phyloP scores from a whole-genome alignment of 768 basidiomycete genomes.

The Pholiota microspora region DNA sequence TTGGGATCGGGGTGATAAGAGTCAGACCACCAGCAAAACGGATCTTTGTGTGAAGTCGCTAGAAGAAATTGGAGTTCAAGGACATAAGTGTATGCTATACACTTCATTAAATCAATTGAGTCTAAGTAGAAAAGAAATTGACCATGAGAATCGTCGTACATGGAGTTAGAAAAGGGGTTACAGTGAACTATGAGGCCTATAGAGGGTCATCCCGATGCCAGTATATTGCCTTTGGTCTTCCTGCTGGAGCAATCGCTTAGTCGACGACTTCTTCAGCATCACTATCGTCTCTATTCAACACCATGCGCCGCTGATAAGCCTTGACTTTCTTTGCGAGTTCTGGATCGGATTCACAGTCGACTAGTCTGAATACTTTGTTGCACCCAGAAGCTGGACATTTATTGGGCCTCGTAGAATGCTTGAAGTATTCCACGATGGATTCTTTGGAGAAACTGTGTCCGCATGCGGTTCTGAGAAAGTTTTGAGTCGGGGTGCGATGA shows the following conservation, averaged over 20 bases:
- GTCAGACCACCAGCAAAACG: not conserved
- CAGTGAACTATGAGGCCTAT: not conserved
- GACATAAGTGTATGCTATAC: not conserved
- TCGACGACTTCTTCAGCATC: constrained; percentile 64
- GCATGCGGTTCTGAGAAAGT: constrained; percentile 47
- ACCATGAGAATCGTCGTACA: not conserved
- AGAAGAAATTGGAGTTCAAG: not conserved
- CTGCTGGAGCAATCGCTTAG: constrained; percentile 17
- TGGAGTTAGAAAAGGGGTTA: not conserved
- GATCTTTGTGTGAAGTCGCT: not conserved
- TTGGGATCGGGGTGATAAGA: not conserved
- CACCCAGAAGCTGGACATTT: constrained; percentile 78
- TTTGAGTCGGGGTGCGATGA: constrained; percentile 7
- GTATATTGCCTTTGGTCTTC: not conserved
- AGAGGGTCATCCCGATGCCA: not conserved
- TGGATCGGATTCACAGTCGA: constrained; percentile 51
- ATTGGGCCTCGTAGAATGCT: constrained; percentile 26
- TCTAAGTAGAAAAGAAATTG: not conserved
- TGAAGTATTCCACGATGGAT: constrained; percentile 68
- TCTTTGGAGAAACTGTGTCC: constrained; percentile 79
- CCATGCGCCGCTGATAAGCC: constrained; percentile 51
- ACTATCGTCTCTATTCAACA: constrained; percentile 45
- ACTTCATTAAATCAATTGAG: not conserved
- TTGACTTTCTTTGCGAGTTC: constrained; percentile 63
- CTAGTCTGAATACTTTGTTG: constrained; percentile 50